Evolutionary conservation across 495 filamentous ascomycete genomes (phyloP).

Genomic region (Podospora pseudocomata): DNA sequence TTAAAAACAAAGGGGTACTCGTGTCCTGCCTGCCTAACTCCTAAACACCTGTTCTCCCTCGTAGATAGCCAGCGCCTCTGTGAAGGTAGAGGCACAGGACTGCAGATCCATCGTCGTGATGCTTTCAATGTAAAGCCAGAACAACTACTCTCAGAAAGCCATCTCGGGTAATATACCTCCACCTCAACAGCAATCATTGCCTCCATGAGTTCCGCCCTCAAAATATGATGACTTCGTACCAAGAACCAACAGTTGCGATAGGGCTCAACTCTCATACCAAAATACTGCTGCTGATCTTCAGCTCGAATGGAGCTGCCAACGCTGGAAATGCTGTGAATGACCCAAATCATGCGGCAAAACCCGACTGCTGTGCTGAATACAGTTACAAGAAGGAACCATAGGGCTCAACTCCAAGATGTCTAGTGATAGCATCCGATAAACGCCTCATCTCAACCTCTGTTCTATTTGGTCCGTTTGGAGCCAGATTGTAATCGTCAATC

Average conservation of each 20-base stretch:
- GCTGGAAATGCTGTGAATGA: not conserved
- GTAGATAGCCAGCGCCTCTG: not conserved
- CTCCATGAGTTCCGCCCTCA: too few species aligned
- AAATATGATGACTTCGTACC: too few species aligned
- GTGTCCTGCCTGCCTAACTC: not conserved
- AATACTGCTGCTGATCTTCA: too few species aligned
- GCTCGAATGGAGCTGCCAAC: not conserved
- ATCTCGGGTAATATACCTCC: not conserved
- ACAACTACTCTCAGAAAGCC: not conserved
- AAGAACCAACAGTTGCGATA: not conserved
- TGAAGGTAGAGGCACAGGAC: not conserved
- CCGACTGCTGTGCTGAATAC: too few species aligned
- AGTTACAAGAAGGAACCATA: too few species aligned
- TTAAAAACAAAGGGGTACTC: not conserved
- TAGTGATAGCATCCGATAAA: not conserved
- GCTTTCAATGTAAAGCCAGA: not conserved
- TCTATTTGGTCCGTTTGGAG: too few species aligned
- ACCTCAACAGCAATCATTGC: too few species aligned
- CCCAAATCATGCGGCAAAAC: too few species aligned
- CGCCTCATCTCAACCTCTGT: not conserved
- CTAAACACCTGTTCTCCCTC: not conserved
- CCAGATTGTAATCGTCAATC: not conserved
- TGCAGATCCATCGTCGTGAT: not conserved
- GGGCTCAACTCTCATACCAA: not conserved
- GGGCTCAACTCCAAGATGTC: not conserved